Base-by-base conservation (phyloP, 495 filamentous ascomycete genomes). In the Rusavskia elegans region DNA sequence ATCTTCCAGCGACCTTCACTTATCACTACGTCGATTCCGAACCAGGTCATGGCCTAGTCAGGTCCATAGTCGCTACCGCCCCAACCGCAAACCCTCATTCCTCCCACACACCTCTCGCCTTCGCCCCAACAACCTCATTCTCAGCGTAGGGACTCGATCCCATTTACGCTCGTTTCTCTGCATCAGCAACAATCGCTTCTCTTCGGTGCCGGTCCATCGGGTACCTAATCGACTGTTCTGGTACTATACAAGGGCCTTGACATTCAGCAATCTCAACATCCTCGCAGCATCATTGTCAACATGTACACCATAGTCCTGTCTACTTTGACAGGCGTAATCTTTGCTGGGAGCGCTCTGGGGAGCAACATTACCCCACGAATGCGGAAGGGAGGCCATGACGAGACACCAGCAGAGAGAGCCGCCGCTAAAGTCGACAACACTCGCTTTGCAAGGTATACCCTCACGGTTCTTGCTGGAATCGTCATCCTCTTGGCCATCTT, bases 401-500 rank as follows among this genome's bases (percentile, higher is more conserved):
- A 48, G 20, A 23, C 48, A 4, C 51, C 51, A 30, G 45, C 36
- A 1, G 29, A 30, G 35, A 21, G 30, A 38, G 51, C 42, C 0
- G 58, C 58, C 9, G 38, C 51, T 6, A 30, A n/a, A n/a, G 44
- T 53, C 27, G 41, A 57, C 23, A 61, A 63, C 35, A 65, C 68
- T 19, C 68, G 63, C 9, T 68, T 68, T 38, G 55, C 56, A 35
- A 35, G 32, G 7, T 20, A 59, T 52, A 61, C 63, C 39, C 57
- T 76, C 25, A 55, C 72, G 40, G 65, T 69, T 0, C 70, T 87
- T n/a, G 66, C 69, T 41, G 70, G 61, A 29, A 60, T 83, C 10
- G 71, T 73, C 16, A 65, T 68, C 17, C 55, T 71, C 21, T 67
- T 76, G 23, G 67, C 78, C 36, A 44, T 76, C 40, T 80, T 77